Base-by-base conservation (phyloP, 768 basidiomycete genomes). In the Suillus lakei region DNA sequence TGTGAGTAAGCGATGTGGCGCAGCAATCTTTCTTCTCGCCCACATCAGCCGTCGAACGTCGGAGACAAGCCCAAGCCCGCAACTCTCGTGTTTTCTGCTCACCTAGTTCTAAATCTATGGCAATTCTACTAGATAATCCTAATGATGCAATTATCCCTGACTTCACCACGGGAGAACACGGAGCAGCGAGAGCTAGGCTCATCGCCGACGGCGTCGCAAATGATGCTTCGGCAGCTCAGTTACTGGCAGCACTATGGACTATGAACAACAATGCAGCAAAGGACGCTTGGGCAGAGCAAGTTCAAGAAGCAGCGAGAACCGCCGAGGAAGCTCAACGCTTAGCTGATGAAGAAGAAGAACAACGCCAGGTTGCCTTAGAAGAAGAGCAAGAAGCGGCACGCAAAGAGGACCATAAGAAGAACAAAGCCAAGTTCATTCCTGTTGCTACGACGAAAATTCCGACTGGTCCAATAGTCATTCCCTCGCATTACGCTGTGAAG, bases 341-440 rank as follows among this genome's bases (percentile, higher is more conserved):
- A 60, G 32, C 36, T 5, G 39, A 48, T 4, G 58, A 60, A 60
- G 36, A 23, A 26, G 36, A 41, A 23, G 6, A 26, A 9, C 4
- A 41, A 21, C 13, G 26, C 15, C 39, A 12, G 12, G 36, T 12
- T 26, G 39, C 16, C 21, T 16, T 26, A 44, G 23, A 30, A 9
- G 62, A 63, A 4, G 63, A 64, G n/a, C 18, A 64, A 46, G 43
- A 64, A 15, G 63, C 30, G 0, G 51, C 53, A 26, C 63, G 23
- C 34, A 9, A 38, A 10, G 63, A 64, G 23, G 63, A 64, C 0
- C 10, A 26, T 15, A 56, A 46, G 26, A 56, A 58, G 41, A 64
- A 64, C 63, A 64, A 55, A 26, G 18, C 6, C 2, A 59, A 64
- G 39, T 64, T 39, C 26, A 9, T 26, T 8, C 54, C 53, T 13